These are phyloP conservation scores for Brassica rapa DNA, from an alignment of 345 rosid species.

Conservation along the genomic window DNA sequence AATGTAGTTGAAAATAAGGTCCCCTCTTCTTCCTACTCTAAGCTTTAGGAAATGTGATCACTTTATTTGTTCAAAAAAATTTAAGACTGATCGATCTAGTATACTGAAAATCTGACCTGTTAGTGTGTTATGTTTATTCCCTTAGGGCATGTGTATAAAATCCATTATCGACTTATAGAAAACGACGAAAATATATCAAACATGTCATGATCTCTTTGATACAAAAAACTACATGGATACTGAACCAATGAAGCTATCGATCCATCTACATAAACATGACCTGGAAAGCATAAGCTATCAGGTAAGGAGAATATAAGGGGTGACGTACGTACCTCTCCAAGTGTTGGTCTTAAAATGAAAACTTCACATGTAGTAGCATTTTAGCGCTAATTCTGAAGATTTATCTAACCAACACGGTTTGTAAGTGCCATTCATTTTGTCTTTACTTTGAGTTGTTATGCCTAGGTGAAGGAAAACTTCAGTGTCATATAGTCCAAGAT, in stretches of 20 bases:
- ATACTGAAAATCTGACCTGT: neutral
- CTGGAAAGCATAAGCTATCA: neutral
- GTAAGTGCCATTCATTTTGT: neutral
- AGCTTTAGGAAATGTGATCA: constrained; percentile 3
- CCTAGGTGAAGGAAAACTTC: neutral
- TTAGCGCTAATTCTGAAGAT: neutral
- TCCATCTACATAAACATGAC: neutral
- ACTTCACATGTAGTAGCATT: neutral
- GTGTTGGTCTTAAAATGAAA: neutral
- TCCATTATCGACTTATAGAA: neutral
- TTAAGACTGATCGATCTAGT: neutral
- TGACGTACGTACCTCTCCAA: neutral
- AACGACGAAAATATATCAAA: neutral
- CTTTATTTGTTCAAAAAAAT: neutral
- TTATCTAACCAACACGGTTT: neutral
- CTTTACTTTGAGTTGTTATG: neutral
- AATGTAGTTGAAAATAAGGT: constrained; percentile 29
- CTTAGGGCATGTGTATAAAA: neutral
- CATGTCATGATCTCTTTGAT: neutral
- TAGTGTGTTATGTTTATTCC: neutral
- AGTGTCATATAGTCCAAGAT: neutral
- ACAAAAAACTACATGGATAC: neutral
- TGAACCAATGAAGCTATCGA: neutral
- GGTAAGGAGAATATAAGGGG: neutral
- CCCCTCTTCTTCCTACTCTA: constrained; percentile 27